Percentiles rank a stretch among this genome's conserved stretches.
Conservation (phyloP, 257 asterid genomes). For the Henckelia pumila region DNA sequence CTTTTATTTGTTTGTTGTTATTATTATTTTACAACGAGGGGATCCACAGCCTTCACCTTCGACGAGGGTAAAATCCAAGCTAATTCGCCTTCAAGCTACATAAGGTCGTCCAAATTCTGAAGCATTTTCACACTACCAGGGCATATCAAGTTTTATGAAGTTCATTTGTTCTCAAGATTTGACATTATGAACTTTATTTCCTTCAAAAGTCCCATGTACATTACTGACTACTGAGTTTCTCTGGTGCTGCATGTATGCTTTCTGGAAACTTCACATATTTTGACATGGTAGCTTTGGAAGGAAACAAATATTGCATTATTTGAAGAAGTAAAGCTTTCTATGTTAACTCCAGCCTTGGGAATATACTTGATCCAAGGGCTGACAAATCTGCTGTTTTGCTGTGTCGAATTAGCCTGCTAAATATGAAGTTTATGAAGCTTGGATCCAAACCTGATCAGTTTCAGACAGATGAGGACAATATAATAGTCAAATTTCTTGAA, state of each 20-base stretch:
- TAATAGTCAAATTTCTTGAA: too few relatives aligned
- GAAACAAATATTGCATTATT: constrained; percentile 74
- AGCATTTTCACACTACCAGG: background rate
- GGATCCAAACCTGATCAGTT: too few relatives aligned
- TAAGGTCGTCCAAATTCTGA: constrained; percentile 57
- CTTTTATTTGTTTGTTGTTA: too few relatives aligned
- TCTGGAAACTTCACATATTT: constrained; percentile 86
- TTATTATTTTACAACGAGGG: too few relatives aligned
- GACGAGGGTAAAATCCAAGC: too few relatives aligned
- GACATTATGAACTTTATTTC: constrained; percentile 13
- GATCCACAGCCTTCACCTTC: too few relatives aligned
- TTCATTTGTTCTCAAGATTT: constrained; percentile 1
- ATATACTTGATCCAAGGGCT: constrained; percentile 74
- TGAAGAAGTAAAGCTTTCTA: constrained; percentile 82
- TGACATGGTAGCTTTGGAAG: constrained; percentile 89
- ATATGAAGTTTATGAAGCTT: too few relatives aligned
- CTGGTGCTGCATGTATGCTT: constrained; percentile 61
- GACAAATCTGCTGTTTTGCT: constrained; percentile 50
- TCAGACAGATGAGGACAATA: too few relatives aligned
- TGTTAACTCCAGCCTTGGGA: constrained; percentile 72
- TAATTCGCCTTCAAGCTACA: constrained; percentile 86
- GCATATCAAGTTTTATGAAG: constrained; percentile 11
- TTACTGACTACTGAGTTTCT: constrained; percentile 25
- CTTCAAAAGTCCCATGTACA: constrained; percentile 21
- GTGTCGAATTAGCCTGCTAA: too few relatives aligned